phyloP scores from a whole-genome alignment of 1,284 basidiomycete species.

The Marasmius tenuissimus region DNA sequence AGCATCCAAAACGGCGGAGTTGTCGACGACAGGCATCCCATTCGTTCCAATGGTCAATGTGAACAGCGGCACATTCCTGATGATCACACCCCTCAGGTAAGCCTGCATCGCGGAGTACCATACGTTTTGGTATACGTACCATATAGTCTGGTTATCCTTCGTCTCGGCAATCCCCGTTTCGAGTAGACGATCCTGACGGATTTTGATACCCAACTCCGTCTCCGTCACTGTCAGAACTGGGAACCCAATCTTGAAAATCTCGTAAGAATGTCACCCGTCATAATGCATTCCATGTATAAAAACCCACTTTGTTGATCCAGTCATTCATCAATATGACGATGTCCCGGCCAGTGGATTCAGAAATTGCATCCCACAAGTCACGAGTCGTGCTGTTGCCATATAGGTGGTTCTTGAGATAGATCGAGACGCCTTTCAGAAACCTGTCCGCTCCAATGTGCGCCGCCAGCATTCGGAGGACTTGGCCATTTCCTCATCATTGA shows the following conservation, averaged over 20 bases:
- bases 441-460: slow-evolving; percentile 88
- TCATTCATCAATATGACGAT: slow-evolving; percentile 86
- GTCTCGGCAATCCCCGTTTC: slow-evolving; percentile 78
- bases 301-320: slow-evolving; percentile 82
- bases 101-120: neutral
- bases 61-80: slow-evolving; percentile 79
- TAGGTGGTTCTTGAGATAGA: slow-evolving; percentile 83
- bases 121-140: slow-evolving; percentile 44
- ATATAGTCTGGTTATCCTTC: slow-evolving; percentile 90
- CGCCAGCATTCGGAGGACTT: slow-evolving; percentile 93
- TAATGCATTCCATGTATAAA: slow-evolving; percentile 19
- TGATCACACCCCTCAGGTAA: neutral
- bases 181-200: slow-evolving; percentile 93
- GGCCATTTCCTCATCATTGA: slow-evolving; percentile 6
- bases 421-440: slow-evolving; percentile 86
- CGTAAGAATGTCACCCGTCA: neutral
- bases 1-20: slow-evolving; percentile 64
- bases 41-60: slow-evolving; percentile 63
- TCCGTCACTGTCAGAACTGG: slow-evolving; percentile 90
- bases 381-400: slow-evolving; percentile 86
- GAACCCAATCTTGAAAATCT: slow-evolving; percentile 62
- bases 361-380: slow-evolving; percentile 93
- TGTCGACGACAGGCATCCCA: slow-evolving; percentile 66
- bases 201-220: slow-evolving; percentile 62
- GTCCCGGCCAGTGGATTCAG: slow-evolving; percentile 39